phyloP scores from a whole-genome alignment of 2,329 filamentous ascomycete genomes.

The Fusarium pseudocircinatum region DNA sequence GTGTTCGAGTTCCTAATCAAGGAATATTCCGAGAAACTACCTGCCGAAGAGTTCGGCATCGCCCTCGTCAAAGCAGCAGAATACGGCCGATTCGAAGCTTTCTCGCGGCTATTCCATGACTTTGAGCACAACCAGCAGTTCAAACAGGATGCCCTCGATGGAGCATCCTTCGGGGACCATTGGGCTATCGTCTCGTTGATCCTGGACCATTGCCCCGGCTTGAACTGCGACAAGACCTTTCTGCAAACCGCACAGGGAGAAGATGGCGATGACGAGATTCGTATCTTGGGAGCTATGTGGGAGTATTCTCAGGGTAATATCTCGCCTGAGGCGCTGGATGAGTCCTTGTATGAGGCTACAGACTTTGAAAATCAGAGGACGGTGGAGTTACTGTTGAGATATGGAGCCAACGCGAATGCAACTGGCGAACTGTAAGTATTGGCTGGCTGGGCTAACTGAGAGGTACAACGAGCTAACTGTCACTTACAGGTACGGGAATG shows the following conservation, averaged over 20 bases:
- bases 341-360: slow-evolving; percentile 52
- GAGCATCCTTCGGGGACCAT: slow-evolving; percentile 46
- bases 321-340: slow-evolving; percentile 44
- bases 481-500: slow-evolving; percentile 32
- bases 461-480: not conserved
- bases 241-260: slow-evolving; percentile 43
- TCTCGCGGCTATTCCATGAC: slow-evolving; percentile 50
- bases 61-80: slow-evolving; percentile 52
- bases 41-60: slow-evolving; percentile 51
- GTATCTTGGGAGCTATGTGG: slow-evolving; percentile 51
- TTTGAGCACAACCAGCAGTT: slow-evolving; percentile 46
- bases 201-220: slow-evolving; percentile 44
- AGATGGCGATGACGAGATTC: slow-evolving; percentile 48
- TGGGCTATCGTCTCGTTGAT: slow-evolving; percentile 52
- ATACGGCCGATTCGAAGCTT: slow-evolving; percentile 51
- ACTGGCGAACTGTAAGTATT: slow-evolving; percentile 48
- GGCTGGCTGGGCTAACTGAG: accelerated
- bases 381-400: slow-evolving; percentile 50
- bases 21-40: slow-evolving; percentile 52
- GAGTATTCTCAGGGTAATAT: slow-evolving; percentile 49
- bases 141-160: slow-evolving; percentile 49
- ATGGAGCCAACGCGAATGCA: slow-evolving; percentile 50
- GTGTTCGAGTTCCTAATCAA: slow-evolving; percentile 55
- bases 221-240: slow-evolving; percentile 51
- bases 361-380: slow-evolving; percentile 51